A percentile compares a stretch with the other conserved stretches of the same genome.
phyloP scores from a whole-genome alignment of 2,329 filamentous ascomycete species.

The Colletotrichum sp. region DNA sequence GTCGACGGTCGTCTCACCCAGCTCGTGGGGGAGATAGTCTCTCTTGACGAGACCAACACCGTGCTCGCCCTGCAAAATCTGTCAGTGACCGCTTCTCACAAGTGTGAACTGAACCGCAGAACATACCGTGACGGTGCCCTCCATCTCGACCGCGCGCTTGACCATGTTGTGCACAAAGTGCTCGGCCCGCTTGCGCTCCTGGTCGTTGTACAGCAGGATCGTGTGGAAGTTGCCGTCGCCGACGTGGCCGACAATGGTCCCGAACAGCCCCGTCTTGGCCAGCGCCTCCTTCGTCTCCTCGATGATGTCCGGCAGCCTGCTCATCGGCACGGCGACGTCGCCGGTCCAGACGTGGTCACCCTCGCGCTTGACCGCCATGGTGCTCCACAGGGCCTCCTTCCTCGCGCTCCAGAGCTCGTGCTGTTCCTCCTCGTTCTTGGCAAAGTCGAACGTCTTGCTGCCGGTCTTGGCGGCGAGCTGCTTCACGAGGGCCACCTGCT shows the following conservation, averaged over 20 bases:
- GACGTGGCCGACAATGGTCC: constrained; percentile 70
- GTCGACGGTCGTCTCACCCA: constrained; percentile 76
- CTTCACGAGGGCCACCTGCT: constrained; percentile 74
- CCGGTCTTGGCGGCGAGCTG: constrained; percentile 64
- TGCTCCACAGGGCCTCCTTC: constrained; percentile 84
- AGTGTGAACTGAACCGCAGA: neutral
- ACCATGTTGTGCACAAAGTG: constrained; percentile 82
- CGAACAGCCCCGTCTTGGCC: constrained; percentile 45
- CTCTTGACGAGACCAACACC: constrained; percentile 84
- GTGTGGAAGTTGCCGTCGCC: constrained; percentile 82
- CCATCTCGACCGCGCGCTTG: constrained; percentile 81
- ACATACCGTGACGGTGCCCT: constrained; percentile 77
- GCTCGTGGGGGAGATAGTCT: constrained; percentile 80
- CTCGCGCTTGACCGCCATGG: constrained; percentile 68
- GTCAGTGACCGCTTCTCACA: neutral
- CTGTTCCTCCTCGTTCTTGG: constrained; percentile 70
- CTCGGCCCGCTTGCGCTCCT: constrained; percentile 69
- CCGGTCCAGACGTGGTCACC: constrained; percentile 84
- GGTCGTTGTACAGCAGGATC: constrained; percentile 66
- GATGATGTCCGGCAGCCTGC: constrained; percentile 73
- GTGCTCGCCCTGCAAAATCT: constrained; percentile 68
- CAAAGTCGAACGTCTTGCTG: constrained; percentile 78
- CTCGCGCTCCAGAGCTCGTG: constrained; percentile 81
- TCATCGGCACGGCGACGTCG: constrained; percentile 85
- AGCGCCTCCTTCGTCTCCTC: constrained; percentile 67